Evolutionary conservation across 768 basidiomycete species (phyloP).

Genomic region (Tulasnella sp.): DNA sequence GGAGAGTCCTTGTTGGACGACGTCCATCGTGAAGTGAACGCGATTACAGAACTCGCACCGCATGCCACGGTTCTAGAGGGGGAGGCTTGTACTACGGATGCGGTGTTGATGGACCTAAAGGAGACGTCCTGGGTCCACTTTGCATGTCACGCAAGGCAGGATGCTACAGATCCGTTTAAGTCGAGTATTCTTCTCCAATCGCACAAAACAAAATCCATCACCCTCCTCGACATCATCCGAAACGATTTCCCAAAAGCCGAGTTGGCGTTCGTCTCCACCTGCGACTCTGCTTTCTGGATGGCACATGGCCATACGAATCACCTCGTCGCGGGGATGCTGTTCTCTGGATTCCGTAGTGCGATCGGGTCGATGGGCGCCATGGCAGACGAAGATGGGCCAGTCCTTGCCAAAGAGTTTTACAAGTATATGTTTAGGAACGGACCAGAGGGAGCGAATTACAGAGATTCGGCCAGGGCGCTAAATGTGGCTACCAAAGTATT

Average conservation of each 20-base stretch:
- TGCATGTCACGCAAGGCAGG: neutral
- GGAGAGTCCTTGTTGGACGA: neutral
- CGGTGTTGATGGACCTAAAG: neutral
- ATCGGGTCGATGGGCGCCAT: neutral
- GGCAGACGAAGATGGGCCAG: neutral
- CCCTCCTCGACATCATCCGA: neutral
- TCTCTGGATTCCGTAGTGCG: too few relatives aligned
- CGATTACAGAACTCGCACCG: neutral
- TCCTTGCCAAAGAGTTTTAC: neutral
- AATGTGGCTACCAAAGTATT: neutral
- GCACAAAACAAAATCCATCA: neutral
- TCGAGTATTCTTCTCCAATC: neutral
- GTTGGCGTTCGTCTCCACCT: neutral
- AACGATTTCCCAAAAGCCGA: neutral
- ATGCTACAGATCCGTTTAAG: neutral
- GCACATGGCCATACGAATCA: neutral
- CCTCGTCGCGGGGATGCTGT: neutral
- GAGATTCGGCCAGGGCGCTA: neutral
- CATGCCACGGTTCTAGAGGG: neutral
- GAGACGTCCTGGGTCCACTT: constrained; percentile 1
- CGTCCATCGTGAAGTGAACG: neutral
- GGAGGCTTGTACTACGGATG: neutral
- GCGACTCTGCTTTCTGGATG: neutral
- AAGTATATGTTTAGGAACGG: neutral
- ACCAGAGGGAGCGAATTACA: neutral